phyloP scores from a whole-genome alignment of 306 rosid genomes.

The Sophora flavescens region DNA sequence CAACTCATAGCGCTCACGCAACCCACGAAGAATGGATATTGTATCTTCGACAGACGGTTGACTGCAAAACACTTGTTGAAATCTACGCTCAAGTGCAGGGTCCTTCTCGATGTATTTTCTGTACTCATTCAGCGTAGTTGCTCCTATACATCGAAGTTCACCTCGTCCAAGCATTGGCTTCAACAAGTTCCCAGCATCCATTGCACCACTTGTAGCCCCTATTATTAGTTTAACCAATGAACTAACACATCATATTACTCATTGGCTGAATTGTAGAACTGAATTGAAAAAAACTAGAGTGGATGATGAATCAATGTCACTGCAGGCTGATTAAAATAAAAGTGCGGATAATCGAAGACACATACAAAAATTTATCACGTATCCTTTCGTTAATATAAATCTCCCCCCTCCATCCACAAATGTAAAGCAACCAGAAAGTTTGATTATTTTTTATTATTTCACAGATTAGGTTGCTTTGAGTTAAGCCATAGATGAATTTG shows the following conservation, averaged over 20 bases:
- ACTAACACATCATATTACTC: constrained; percentile 36
- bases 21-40: constrained; percentile 95
- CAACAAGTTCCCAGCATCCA: constrained; percentile 98
- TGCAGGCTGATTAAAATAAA: constrained; percentile 21
- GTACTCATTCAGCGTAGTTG: constrained; percentile 91
- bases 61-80: constrained; percentile 91
- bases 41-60: constrained; percentile 96
- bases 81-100: constrained; percentile 96
- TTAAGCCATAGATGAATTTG: not conserved
- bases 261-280: constrained; percentile 8
- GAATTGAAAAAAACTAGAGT: constrained; percentile 31
- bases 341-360: constrained; percentile 2
- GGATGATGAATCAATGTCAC: constrained; percentile 22
- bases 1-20: constrained; percentile 96
- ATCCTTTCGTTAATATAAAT: constrained; percentile 3
- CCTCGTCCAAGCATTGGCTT: constrained; percentile 99
- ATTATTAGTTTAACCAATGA: constrained; percentile 42
- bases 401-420: constrained; percentile 2
- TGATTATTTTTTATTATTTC: not conserved
- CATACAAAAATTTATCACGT: not conserved
- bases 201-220: constrained; percentile 99
- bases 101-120: constrained; percentile 97
- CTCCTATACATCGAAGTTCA: constrained; percentile 97
- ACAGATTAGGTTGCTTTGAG: constrained; percentile 31
- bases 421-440: not conserved